Evolutionary conservation across 2,329 filamentous ascomycete genomes (phyloP), one percentile per base, ranked within the genome.

Genomic region (Phialophora chinensis): DNA sequence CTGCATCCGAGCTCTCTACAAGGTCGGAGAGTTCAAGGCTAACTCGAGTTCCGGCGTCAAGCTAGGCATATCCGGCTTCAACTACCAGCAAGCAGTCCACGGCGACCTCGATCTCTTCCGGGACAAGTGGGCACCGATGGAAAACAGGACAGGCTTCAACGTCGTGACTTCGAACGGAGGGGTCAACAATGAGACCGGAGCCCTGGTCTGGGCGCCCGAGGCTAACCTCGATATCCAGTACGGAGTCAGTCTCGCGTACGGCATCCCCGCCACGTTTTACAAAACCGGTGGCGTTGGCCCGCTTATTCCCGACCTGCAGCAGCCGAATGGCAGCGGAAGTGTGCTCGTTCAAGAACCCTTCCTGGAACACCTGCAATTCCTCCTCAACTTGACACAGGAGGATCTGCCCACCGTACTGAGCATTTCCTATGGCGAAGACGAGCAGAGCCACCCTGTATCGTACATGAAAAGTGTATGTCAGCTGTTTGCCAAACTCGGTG

Each of bases 351-450:
- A 90, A 70, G 89, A 91, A 78, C 88, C 88, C 0, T 92, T 88
- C 74, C 80, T 91, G 2, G 85, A 84, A 14, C 87, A 89, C 75
- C 81, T 89, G 6, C 82, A 85, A 66, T 85, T 88, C 74, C 80
- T 91, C 10, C 78, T 90, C 3, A 75, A 79, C 23, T 81, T 89
- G 23, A 75, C 81, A 0, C 82, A 86, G 66, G 74, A 80, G 2
- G 75, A 85, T 17, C 79, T 91, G 1, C 88, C 89, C 0, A 83
- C 87, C 57, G 84, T 88, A 11, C 83, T 91, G 72, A 85, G 82
- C 60, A 87, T 85, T 12, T 89, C 87, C 0, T 91, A 91, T 74
- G 88, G 87, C 53, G 88, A 90, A 66, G 83, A 87, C 61, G 89
- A 91, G 76, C 85, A 89, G 72, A 83, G 84, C 6, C 81, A 91